These are phyloP conservation scores for Aspergillus sp. DNA, from an alignment of 2,329 filamentous ascomycete genomes.

Conservation along the genomic window DNA sequence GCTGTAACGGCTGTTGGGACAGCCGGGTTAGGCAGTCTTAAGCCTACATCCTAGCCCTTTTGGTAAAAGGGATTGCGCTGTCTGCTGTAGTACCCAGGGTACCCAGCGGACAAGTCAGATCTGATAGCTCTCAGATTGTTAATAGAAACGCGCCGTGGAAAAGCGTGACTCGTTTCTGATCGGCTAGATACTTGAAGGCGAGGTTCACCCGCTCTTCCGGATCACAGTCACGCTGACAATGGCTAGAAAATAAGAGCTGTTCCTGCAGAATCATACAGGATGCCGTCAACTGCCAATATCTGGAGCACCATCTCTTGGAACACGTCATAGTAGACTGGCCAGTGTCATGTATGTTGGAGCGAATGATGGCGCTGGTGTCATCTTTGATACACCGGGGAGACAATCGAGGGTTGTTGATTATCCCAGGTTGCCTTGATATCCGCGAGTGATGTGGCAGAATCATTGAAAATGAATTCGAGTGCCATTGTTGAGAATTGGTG, in stretches of 20 bases:
- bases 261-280: slow-evolving; percentile 13
- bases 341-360: slow-evolving; percentile 7
- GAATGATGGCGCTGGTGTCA: background rate
- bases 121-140: background rate
- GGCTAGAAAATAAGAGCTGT: background rate
- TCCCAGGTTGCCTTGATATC: background rate
- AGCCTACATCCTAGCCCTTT: background rate
- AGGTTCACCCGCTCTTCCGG: background rate
- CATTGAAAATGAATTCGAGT: background rate
- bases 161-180: background rate
- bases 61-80: background rate
- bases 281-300: background rate
- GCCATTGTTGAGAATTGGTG: background rate
- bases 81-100: background rate
- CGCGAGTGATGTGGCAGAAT: background rate
- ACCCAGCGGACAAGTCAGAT: background rate
- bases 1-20: background rate
- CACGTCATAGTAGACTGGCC: slow-evolving; percentile 4
- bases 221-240: background rate
- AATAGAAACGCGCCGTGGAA: background rate
- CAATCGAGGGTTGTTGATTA: background rate
- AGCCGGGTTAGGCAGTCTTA: background rate
- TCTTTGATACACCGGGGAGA: background rate
- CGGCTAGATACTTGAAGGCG: background rate
- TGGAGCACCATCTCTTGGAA: slow-evolving; percentile 4